Evolutionary conservation across 768 basidiomycete species (phyloP).

Genomic region (Hericium coralloides): DNA sequence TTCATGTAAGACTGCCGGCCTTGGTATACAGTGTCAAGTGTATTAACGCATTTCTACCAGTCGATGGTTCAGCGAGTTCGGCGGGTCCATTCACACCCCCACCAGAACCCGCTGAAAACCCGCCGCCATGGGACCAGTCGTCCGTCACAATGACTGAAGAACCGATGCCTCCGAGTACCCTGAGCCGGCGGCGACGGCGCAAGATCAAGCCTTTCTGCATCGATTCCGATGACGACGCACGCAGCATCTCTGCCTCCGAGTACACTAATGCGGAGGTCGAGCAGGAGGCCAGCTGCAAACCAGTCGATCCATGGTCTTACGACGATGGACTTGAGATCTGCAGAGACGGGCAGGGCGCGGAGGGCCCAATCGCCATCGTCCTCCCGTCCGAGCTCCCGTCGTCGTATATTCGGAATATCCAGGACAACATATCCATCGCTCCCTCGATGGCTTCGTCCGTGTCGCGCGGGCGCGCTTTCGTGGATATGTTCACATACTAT

Average conservation of each 20-base stretch:
- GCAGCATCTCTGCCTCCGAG: constrained; percentile 35
- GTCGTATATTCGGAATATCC: constrained; percentile 24
- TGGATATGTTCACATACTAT: constrained; percentile 50
- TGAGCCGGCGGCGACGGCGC: constrained; percentile 9
- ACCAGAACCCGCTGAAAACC: constrained; percentile 1
- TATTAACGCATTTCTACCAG: not conserved
- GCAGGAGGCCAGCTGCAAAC: constrained; percentile 13
- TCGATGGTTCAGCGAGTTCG: constrained; percentile 5
- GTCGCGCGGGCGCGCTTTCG: constrained; percentile 25
- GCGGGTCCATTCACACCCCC: constrained; percentile 10
- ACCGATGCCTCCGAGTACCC: not conserved
- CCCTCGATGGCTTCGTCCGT: constrained; percentile 22
- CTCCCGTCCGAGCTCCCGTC: constrained; percentile 10
- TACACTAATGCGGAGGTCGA: constrained; percentile 22
- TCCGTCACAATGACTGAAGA: not conserved
- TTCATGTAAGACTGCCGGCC: no score
- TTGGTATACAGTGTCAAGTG: no score
- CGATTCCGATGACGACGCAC: constrained; percentile 13
- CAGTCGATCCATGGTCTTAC: constrained; percentile 1
- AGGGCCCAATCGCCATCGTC: constrained; percentile 4
- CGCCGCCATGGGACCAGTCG: constrained; percentile 4
- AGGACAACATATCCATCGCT: constrained; percentile 31
- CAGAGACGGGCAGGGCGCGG: not conserved
- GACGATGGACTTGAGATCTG: constrained; percentile 4
- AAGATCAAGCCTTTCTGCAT: constrained; percentile 7